phyloP scores from a whole-genome alignment of 2,329 filamentous ascomycete genomes.

The Annulohypoxylon truncatum region DNA sequence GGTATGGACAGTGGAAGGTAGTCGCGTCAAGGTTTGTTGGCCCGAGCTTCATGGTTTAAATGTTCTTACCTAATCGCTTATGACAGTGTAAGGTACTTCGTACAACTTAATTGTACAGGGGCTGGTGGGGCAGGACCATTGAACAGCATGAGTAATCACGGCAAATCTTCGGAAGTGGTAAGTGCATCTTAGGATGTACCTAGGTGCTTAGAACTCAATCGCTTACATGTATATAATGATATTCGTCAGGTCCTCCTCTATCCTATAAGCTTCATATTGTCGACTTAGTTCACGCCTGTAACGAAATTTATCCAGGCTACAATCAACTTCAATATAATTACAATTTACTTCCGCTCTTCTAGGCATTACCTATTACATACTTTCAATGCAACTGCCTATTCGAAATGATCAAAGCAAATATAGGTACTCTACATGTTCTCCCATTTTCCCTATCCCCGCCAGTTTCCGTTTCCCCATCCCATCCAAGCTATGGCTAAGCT shows the following conservation, averaged over 20 bases:
- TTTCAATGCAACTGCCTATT: neutral
- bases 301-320: neutral
- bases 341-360: neutral
- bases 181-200: too few relatives aligned
- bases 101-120: too few relatives aligned
- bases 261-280: neutral
- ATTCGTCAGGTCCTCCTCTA: neutral
- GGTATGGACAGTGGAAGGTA: constrained; percentile 3
- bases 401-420: neutral
- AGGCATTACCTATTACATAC: neutral
- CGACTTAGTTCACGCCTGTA: neutral
- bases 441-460: neutral
- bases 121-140: too few relatives aligned
- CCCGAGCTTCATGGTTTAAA: constrained; percentile 5
- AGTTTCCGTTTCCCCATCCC: constrained; percentile 7
- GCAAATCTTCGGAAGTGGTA: neutral
- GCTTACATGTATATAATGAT: neutral
- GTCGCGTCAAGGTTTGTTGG: constrained; percentile 37
- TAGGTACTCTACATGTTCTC: neutral
- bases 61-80: neutral
- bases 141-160: neutral
- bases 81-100: neutral
- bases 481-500: neutral
- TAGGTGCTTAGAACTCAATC: neutral
- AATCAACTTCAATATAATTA: neutral